Evolutionary conservation across 2,329 filamentous ascomycete genomes (phyloP), one percentile per base, ranked within the genome.

Genomic region (Ramichloridium luteum): DNA sequence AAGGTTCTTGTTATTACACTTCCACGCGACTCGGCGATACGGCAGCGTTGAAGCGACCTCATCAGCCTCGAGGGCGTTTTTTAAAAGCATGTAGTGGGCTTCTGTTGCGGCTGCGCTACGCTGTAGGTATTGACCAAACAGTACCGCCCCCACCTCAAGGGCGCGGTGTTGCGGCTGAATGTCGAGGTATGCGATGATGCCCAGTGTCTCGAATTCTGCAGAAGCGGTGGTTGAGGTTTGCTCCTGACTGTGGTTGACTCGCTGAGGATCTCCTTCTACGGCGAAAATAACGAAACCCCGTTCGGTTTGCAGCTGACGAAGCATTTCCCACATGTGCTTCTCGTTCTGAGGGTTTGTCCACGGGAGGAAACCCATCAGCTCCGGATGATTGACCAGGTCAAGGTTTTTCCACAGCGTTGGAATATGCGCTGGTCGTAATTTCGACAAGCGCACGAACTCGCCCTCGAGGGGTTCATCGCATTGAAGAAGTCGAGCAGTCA

Each of bases 21-120:
- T 79, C 74, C 75, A 79, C 49, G 77, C 73, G 3, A 75, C 63
- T 5, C 74, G 58, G 3, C 65, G 50, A 46, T 71, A 74, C 0
- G 65, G 60, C n/a, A 76, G 47, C n/a, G 28, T 29, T 11, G 25
- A 16, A 4, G 33, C 32, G 8, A 28, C 12, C 13, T 26, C 17
- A 16, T 35, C 16, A 2, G 61, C 58, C 3, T 68, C 64, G 41
- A 78, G 70, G 0, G 63, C 62, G 33, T 71, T 58, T 22, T 56
- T 55, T 26, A 70, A 59, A n/a, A 76, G 48, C 1, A 78, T 54
- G 37, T 68, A 75, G 38, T 70, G 60, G 0, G 64, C 61, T 47
- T 78, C 74, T 0, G 72, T 78, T 0, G 71, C 67, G 5, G 59
- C 62, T 0, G 60, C 59, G 0, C 70, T 75, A 10, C 65, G 61